These are phyloP conservation scores for Gentiana straminea DNA, from an alignment of 257 asterid genomes.

Conservation along the genomic window DNA sequence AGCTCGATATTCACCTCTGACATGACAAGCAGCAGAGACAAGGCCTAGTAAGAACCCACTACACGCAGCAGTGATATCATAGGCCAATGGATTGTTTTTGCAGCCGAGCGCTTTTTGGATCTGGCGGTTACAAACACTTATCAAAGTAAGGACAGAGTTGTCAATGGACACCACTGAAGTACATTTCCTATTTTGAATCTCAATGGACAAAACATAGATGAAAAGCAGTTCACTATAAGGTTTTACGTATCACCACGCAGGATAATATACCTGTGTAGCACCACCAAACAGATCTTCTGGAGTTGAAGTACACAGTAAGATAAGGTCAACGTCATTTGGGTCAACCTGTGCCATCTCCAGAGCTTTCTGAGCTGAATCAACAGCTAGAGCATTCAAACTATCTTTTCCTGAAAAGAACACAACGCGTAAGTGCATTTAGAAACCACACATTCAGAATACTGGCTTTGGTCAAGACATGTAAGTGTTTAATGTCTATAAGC, in stretches of 20 bases:
- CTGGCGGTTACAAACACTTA: slow-evolving; percentile 27
- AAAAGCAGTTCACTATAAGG: not conserved
- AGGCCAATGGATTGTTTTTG: slow-evolving; percentile 78
- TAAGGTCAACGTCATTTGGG: slow-evolving; percentile 66
- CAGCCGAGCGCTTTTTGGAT: slow-evolving; percentile 88
- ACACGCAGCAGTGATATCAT: slow-evolving; percentile 95
- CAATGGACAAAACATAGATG: too few species aligned
- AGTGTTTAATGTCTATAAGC: not conserved
- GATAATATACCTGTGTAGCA: slow-evolving; percentile 71
- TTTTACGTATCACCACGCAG: not conserved
- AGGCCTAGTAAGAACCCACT: slow-evolving; percentile 87
- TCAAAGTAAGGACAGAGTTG: too few species aligned
- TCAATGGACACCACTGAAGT: too few species aligned
- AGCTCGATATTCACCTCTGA: slow-evolving; percentile 46
- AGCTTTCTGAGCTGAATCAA: slow-evolving; percentile 76
- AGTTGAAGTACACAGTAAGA: slow-evolving; percentile 75
- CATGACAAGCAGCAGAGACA: slow-evolving; percentile 83
- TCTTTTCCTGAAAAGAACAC: slow-evolving; percentile 48
- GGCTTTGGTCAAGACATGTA: too few species aligned
- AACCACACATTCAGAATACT: not conserved
- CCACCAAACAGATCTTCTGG: slow-evolving; percentile 89
- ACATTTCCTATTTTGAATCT: too few species aligned
- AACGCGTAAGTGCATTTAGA: not conserved
- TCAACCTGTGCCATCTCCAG: slow-evolving; percentile 86
- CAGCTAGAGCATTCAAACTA: slow-evolving; percentile 49